phyloP scores from a whole-genome alignment of 2,329 filamentous ascomycete species.

The Westerdykella aurantiaca region DNA sequence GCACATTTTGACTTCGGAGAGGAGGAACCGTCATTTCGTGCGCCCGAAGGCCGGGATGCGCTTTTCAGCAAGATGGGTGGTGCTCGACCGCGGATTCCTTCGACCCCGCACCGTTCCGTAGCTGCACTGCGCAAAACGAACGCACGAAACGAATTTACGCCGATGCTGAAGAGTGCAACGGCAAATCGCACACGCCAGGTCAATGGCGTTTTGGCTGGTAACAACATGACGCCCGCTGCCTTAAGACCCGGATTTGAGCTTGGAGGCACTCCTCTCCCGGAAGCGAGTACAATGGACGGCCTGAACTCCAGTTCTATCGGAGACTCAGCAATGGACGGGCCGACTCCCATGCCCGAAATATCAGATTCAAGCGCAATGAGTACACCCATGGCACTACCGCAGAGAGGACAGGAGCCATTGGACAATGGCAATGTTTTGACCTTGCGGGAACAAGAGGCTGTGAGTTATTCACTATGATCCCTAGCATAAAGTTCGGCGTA shows the following conservation, averaged over 20 bases:
- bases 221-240: constrained; percentile 58
- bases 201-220: constrained; percentile 36
- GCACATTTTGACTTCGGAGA: constrained; percentile 75
- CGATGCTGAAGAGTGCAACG: constrained; percentile 78
- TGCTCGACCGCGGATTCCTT: constrained; percentile 28
- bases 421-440: constrained; percentile 87
- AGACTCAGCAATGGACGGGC: constrained; percentile 52
- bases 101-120: constrained; percentile 73
- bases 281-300: constrained; percentile 58
- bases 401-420: constrained; percentile 60
- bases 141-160: constrained; percentile 77
- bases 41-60: constrained; percentile 68
- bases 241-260: constrained; percentile 57
- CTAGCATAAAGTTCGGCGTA: no score
- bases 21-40: constrained; percentile 77
- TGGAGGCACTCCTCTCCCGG: constrained; percentile 69
- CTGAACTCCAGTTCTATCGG: constrained; percentile 45
- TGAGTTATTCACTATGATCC: constrained; percentile 35
- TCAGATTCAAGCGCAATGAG: constrained; percentile 73
- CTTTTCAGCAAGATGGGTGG: constrained; percentile 70
- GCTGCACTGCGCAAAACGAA: constrained; percentile 49
- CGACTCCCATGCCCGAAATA: constrained; percentile 69
- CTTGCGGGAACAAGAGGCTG: constrained; percentile 87
- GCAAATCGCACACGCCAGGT: constrained; percentile 53
- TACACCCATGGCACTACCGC: constrained; percentile 69